phyloP scores from a whole-genome alignment of 352 stramenopile genomes.

The Phytophthora litchii region DNA sequence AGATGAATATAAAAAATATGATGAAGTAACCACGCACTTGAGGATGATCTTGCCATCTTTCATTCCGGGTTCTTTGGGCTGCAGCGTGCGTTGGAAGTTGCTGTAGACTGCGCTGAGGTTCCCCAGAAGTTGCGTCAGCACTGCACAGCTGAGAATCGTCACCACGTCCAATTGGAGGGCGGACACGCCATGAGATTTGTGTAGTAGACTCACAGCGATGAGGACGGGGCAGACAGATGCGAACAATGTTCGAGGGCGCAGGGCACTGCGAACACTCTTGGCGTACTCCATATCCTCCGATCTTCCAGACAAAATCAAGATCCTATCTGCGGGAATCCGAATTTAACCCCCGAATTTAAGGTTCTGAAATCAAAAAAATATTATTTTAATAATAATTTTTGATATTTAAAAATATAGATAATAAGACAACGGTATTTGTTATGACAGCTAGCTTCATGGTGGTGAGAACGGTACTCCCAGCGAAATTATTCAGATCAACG shows the following conservation, averaged over 20 bases:
- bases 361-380: no score
- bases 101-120: conserved; percentile 79
- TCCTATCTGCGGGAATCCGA: no score
- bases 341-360: no score
- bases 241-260: conserved; percentile 67
- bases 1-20: background rate
- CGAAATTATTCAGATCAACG: conserved; percentile 55
- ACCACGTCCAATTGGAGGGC: conserved; percentile 51
- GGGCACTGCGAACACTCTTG: conserved; percentile 63
- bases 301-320: no score
- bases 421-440: no score
- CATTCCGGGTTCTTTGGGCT: conserved; percentile 43
- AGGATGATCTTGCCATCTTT: conserved; percentile 56
- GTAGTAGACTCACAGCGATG: conserved; percentile 58
- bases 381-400: no score
- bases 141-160: conserved; percentile 42
- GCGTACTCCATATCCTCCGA: conserved; percentile 67
- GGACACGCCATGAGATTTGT: conserved; percentile 41
- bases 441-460: conserved; percentile 61
- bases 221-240: conserved; percentile 57
- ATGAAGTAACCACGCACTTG: conserved; percentile 47
- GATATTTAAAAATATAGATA: background rate
- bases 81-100: conserved; percentile 71
- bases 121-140: conserved; percentile 70
- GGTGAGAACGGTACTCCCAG: conserved; percentile 70